These are phyloP conservation scores for Lolium rigidum DNA, from an alignment of 176 grass and related monocot genomes.

Conservation along the genomic window DNA sequence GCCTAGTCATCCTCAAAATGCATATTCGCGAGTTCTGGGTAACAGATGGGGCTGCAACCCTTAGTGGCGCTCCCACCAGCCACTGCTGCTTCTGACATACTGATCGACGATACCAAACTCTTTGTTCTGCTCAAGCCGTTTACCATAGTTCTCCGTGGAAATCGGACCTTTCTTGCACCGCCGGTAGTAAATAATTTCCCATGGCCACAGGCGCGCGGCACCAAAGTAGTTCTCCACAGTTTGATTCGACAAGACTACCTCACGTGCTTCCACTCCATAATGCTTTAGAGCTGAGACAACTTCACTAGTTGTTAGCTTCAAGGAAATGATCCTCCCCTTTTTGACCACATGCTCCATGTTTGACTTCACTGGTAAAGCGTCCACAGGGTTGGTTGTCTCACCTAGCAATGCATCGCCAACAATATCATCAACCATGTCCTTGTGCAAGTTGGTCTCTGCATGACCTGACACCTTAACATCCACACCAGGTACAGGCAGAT, in stretches of 20 bases:
- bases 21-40: too few species aligned
- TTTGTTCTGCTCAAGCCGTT: conserved; percentile 64
- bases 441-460: background rate
- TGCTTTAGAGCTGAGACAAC: conserved; percentile 50
- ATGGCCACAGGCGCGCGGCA: conserved; percentile 66
- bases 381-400: conserved; percentile 32
- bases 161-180: conserved; percentile 62
- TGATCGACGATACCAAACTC: conserved; percentile 64
- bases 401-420: conserved; percentile 23
- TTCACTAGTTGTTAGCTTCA: conserved; percentile 53
- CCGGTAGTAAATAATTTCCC: conserved; percentile 61
- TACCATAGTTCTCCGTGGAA: conserved; percentile 68
- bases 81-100: conserved; percentile 74
- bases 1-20: conserved; percentile 29
- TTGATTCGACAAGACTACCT: conserved; percentile 38
- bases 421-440: conserved; percentile 34
- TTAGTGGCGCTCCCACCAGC: conserved; percentile 52
- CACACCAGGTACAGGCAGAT: background rate
- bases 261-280: conserved; percentile 41
- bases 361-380: conserved; percentile 12
- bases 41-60: too few species aligned
- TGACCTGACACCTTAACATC: conserved; percentile 26
- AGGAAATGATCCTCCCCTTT: conserved; percentile 39
- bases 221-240: conserved; percentile 58
- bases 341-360: conserved; percentile 1